These are phyloP conservation scores for Daldinia loculata DNA, from an alignment of 495 filamentous ascomycete species.

Conservation along the genomic window DNA sequence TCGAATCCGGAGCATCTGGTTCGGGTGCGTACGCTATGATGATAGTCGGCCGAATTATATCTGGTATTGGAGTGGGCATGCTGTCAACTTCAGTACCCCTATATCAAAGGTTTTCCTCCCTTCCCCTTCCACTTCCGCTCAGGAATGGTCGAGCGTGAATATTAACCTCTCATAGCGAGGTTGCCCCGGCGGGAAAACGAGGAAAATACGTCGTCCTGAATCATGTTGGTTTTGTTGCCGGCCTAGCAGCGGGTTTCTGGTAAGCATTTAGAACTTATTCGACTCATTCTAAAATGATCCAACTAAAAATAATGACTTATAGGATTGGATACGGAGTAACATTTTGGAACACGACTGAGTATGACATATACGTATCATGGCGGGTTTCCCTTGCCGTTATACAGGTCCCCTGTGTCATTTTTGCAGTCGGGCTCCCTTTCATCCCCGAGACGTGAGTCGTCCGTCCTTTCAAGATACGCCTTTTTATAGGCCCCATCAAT, in stretches of 20 bases:
- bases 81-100: conserved; percentile 65
- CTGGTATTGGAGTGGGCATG: conserved; percentile 60
- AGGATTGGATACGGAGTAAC: conserved; percentile 59
- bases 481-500: neutral
- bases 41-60: conserved; percentile 60
- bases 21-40: conserved; percentile 59
- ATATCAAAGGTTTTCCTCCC: conserved; percentile 58
- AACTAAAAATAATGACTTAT: neutral
- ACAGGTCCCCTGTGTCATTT: conserved; percentile 56
- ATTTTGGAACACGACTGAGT: conserved; percentile 48
- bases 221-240: conserved; percentile 64
- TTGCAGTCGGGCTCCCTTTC: conserved; percentile 57
- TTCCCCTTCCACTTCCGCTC: neutral
- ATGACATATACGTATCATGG: conserved; percentile 52
- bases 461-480: neutral
- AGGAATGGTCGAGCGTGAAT: neutral
- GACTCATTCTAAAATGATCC: neutral
- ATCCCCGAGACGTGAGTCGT: conserved; percentile 58
- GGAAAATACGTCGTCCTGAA: conserved; percentile 66
- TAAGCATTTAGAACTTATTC: conserved; percentile 33
- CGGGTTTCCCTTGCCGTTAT: conserved; percentile 56
- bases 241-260: conserved; percentile 63
- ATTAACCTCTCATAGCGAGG: conserved; percentile 51
- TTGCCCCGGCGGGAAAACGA: conserved; percentile 60
- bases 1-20: conserved; percentile 55